phyloP scores from a whole-genome alignment of 1,284 basidiomycete species.

The Sanguinoderma infundibulare region DNA sequence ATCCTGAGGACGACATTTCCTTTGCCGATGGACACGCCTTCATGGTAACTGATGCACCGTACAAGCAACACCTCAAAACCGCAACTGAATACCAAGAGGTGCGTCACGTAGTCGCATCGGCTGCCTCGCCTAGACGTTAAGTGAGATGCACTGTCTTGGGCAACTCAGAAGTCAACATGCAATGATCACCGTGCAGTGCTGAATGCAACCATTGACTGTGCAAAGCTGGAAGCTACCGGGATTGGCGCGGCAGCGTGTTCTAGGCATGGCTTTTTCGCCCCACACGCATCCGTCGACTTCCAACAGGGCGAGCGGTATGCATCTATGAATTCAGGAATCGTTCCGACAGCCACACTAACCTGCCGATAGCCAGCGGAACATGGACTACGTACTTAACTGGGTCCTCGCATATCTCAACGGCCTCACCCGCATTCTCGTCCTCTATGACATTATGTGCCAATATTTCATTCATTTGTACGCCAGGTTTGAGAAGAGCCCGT shows the following conservation, averaged over 20 bases:
- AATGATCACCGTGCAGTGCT: slow-evolving; percentile 15
- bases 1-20: slow-evolving; percentile 1
- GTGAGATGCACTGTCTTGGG: too few relatives aligned
- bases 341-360: too few relatives aligned
- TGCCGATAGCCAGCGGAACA: slow-evolving; percentile 27
- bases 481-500: neutral
- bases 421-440: neutral
- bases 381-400: slow-evolving; percentile 23
- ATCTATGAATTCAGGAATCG: too few relatives aligned
- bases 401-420: neutral
- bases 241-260: slow-evolving; percentile 27
- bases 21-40: neutral
- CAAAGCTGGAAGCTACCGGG: slow-evolving; percentile 14
- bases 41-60: neutral
- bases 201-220: neutral
- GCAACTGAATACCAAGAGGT: neutral
- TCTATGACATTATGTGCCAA: slow-evolving; percentile 10
- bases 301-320: slow-evolving; percentile 25
- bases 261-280: slow-evolving; percentile 26
- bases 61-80: neutral
- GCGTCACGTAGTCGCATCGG: too few relatives aligned
- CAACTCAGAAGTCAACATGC: slow-evolving; percentile 2
- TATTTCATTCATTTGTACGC: neutral
- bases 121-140: too few relatives aligned
- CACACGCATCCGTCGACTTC: slow-evolving; percentile 24